Percentiles rank a stretch among this genome's conserved stretches.
Conservation (phyloP, 495 filamentous ascomycete species). For the Copromyces sp. region DNA sequence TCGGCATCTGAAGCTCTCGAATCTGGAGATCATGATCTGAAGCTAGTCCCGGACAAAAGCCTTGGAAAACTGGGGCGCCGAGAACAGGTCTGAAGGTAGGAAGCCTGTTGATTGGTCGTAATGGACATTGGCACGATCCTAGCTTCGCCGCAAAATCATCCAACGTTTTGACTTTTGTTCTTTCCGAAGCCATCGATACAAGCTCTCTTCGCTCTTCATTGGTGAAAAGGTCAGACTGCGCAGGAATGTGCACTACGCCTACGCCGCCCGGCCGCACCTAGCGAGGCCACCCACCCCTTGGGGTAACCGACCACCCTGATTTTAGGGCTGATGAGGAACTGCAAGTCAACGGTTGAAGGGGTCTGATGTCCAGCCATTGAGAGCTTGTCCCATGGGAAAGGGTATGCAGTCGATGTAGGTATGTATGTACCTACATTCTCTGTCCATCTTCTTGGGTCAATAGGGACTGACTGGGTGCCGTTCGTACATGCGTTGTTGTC, state of each 20-base stretch:
- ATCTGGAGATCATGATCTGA: background rate
- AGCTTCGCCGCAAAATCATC: background rate
- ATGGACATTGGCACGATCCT: background rate
- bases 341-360: constrained; percentile 1
- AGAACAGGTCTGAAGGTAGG: background rate
- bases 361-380: constrained; percentile 6
- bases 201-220: background rate
- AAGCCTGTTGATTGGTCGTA: background rate
- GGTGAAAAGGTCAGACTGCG: background rate
- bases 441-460: background rate
- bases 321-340: constrained; percentile 14
- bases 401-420: background rate
- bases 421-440: background rate
- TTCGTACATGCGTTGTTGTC: background rate
- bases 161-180: background rate
- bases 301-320: constrained; percentile 1
- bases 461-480: background rate
- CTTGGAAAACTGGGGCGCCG: background rate
- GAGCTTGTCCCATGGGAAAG: background rate
- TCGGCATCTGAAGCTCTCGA: background rate
- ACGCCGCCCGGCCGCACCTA: background rate
- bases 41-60: background rate
- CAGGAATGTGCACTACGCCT: background rate
- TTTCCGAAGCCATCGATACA: background rate
- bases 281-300: background rate